Evolutionary conservation across 192 early-diverging fungal species (phyloP), one percentile per base, ranked within the genome.

Genomic region (Coemansia sp.): DNA sequence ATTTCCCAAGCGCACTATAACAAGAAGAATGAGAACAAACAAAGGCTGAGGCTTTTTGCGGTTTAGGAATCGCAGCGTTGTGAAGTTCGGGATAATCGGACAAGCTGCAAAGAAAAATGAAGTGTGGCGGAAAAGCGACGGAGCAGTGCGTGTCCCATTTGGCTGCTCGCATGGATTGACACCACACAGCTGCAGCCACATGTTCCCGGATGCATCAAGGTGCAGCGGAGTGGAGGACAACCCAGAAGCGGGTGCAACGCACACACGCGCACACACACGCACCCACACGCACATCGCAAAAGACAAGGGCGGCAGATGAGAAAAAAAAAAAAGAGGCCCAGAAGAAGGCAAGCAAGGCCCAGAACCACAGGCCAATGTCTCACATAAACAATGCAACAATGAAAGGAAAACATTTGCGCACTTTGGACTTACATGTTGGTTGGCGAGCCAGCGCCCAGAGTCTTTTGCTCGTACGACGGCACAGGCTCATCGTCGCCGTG

Each of bases 361-460:
- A 61, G 42, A 45, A 61, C 20, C 40, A 45, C 55, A 57, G 34
- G 55, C 34, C 4, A 5, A 11, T 57, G 55, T 57, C 19, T 11
- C 32, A 57, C 33, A n/a, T 17, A 9, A 3, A 36, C 33, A 38
- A 57, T 57, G 55, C 55, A 17, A 53, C 6, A 34, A 61, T 32
- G 10, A 25, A 41, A 42, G 11, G 13, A 9, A 40, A 13, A 40
- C 38, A 40, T 29, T 29, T 29, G 29, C 29, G 3, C 29, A 29
- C 29, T 29, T 3, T 29, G 29, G 3, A 61, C 73, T 75, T 76
- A 76, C 75, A 66, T 62, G 36, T 67, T 64, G 58, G 57, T 41
- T 7, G 65, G 48, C 43, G 41, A 66, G 42, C 43, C 64, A 23
- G 68, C 55, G 15, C 62, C 54, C 34, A 48, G 32, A 15, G 68